Evolutionary conservation across 352 stramenopile species (phyloP).

Genomic region (Globisporangium echinulatum): DNA sequence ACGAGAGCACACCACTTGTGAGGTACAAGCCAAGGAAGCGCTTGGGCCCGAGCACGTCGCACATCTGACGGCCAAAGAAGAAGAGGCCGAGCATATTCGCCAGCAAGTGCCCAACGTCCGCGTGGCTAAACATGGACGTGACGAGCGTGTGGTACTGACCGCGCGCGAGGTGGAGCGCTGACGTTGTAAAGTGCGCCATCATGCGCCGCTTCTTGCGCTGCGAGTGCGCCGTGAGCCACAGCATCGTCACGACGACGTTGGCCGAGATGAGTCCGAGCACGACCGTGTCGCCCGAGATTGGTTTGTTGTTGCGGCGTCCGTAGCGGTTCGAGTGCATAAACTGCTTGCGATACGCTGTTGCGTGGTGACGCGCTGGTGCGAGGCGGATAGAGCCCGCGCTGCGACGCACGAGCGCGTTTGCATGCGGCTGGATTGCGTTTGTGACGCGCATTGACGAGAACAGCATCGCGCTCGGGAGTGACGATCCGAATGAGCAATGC

Average conservation of each 20-base stretch:
- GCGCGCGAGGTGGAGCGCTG: constrained; percentile 45
- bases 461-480: constrained; percentile 4
- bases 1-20: constrained; percentile 59
- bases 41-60: constrained; percentile 52
- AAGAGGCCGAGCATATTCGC: constrained; percentile 74
- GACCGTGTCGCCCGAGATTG: constrained; percentile 29
- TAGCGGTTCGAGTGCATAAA: constrained; percentile 6
- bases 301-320: not conserved
- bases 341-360: constrained; percentile 9
- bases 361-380: constrained; percentile 6
- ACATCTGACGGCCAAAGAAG: constrained; percentile 72
- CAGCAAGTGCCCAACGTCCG: constrained; percentile 41
- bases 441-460: constrained; percentile 9
- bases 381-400: not conserved
- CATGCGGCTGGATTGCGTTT: constrained; percentile 11
- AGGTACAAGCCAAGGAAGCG: constrained; percentile 75
- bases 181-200: constrained; percentile 75
- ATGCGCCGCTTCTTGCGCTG: constrained; percentile 46
- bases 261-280: constrained; percentile 44
- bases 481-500: too few species aligned
- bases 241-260: constrained; percentile 51
- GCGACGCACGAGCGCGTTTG: constrained; percentile 1
- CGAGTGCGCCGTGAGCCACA: constrained; percentile 51
- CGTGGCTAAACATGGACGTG: constrained; percentile 70
- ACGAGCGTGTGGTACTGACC: constrained; percentile 71